Evolutionary conservation across 352 stramenopile species (phyloP), one percentile per base, ranked within the genome.

Genomic region (Pythium dissimile): DNA sequence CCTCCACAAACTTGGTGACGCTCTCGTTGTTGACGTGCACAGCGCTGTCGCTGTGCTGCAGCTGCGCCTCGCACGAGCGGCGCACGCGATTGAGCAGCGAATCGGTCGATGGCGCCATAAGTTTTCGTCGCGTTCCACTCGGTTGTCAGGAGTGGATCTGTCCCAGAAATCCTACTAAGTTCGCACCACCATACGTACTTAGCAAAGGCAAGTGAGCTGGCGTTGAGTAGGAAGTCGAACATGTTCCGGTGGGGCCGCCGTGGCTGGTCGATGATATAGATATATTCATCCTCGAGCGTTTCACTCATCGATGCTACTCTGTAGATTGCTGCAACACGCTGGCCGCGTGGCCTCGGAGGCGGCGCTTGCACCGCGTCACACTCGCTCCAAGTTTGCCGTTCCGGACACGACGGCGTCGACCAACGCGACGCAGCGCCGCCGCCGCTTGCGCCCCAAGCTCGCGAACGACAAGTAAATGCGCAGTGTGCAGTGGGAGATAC

Each of bases 1-100:
- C 41, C 52, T 73, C 64, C 18, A 84, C 47, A 43, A 92, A 89
- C 46, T 39, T 41, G 26, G 58, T 53, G 45, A 83, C 49, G 57
- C 77, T 75, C n/a, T 84, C 75, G 13, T 59, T 53, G 21, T 78
- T 76, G 8, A 92, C 59, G 8, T 41, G 73, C 32, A 92, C 83
- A 5, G 60, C 59, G n/a, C 68, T 75, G 30, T 65, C 56, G 43
- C 73, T 59, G 31, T 78, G 64, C 12, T 61, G 67, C 50, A 91
- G 50, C 8, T 86, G 69, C 55, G 65, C 51, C 21, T 58, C 62
- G 62, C 83, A 92, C 10, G 78, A 83, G 44, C 55, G 49, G 20
- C 77, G 80, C 65, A 91, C 79, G 39, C 66, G 73, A 18, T 68
- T 59, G 26, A 82, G 41, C 31, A 89, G 46, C 32, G 66, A 58